Base-by-base conservation (phyloP, 2,329 filamentous ascomycete species). In the Nemania bipapillata region DNA sequence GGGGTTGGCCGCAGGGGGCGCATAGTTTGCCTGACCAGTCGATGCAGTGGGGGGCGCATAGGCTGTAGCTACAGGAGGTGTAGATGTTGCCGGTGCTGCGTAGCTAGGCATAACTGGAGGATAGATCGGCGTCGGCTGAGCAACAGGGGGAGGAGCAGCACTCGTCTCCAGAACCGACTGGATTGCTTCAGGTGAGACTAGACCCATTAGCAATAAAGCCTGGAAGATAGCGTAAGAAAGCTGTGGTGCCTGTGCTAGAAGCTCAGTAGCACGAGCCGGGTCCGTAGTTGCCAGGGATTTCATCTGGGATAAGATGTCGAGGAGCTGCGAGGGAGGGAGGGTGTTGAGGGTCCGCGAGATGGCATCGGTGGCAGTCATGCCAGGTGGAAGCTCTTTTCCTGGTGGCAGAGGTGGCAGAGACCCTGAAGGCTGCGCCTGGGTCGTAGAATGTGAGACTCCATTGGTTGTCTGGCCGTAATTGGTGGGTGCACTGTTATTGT, bases 141-240 rank as follows among this genome's bases (percentile, higher is more conserved):
- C 73, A 35, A 77, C 77, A 9, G 82, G 80, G 69, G 83, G 82
- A 71, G 79, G 79, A 53, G 80, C 77, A 63, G 81, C 79, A 35
- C 78, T 79, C 4, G 84, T 81, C 76, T 96, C 92, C 61, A 97
- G 86, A 32, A 98, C 92, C 4, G 91, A 90, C 70, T 91, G 88
- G 63, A 98, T 90, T 2, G 94, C 90, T 74, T 90, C 90, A 15
- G 93, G 92, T 66, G 96, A 95, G 64, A 98, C 93, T 9, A 98
- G 89, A 53, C 94, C 93, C 88, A 98, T 96, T 42, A 97, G 88
- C 1, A 98, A 88, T 9, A 98, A 87, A 26, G 94, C 92, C 81
- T 98, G 95, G 82, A 98, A 98, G 73, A 98, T 91, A 66, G 96
- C 96, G 76, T 97, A 98, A 4, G 93, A 90, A 52, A 99, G 89